These are phyloP conservation scores for Stagonosporopsis tanaceti DNA, from an alignment of 2,329 filamentous ascomycete genomes.

Conservation along the genomic window DNA sequence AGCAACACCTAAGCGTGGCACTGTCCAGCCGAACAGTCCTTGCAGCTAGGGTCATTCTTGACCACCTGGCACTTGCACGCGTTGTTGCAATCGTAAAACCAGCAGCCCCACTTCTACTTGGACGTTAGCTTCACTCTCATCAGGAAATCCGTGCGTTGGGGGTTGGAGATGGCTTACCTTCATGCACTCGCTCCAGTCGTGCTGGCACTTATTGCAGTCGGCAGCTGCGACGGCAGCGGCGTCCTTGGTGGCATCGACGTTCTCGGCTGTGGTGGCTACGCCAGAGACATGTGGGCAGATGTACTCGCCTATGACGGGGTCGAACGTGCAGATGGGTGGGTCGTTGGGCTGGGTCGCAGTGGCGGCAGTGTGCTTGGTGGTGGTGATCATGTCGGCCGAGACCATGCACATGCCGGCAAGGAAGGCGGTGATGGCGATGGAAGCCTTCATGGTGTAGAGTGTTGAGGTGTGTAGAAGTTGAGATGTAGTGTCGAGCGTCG, in stretches of 20 bases:
- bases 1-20: constrained; percentile 1
- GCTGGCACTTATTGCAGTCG: constrained; percentile 6
- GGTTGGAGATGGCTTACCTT: not conserved
- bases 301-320: constrained; percentile 4
- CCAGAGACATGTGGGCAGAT: not conserved
- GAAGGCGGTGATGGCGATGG: not conserved
- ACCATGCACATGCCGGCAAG: not conserved
- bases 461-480: not conserved
- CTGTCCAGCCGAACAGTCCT: not conserved
- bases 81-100: constrained; percentile 10
- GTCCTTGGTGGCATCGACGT: not conserved
- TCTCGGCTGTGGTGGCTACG: not conserved
- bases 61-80: constrained; percentile 4
- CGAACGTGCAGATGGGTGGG: constrained; percentile 7
- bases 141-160: not conserved
- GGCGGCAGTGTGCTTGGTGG: not conserved
- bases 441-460: not conserved
- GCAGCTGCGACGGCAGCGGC: not conserved
- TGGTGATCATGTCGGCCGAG: not conserved
- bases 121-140: not conserved
- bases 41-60: constrained; percentile 3
- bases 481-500: not conserved
- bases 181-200: constrained; percentile 6
- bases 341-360: not conserved
- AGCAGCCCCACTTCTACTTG: constrained; percentile 3